Percentiles rank a stretch among this genome's conserved stretches.
These are phyloP conservation scores for Sesbania bispinosa DNA, from an alignment of 306 rosid species.

Conservation along the genomic window DNA sequence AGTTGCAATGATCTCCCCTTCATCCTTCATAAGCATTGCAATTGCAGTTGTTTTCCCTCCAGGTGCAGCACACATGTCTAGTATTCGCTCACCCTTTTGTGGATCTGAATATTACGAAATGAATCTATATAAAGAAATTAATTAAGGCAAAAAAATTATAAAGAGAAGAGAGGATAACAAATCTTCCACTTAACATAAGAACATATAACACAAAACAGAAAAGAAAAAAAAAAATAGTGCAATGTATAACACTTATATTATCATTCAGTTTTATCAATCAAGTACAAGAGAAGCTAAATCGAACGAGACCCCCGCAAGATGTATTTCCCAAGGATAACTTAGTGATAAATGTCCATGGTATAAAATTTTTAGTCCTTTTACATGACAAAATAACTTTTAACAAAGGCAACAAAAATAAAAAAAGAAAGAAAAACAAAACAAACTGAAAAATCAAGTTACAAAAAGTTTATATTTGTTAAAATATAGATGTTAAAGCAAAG, in stretches of 20 bases:
- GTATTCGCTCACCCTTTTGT: constrained; percentile 75
- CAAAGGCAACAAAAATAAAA: neutral
- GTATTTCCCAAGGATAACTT: neutral
- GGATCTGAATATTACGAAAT: constrained; percentile 59
- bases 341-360: too few relatives aligned
- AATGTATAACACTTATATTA: neutral
- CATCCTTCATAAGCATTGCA: constrained; percentile 87
- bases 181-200: neutral
- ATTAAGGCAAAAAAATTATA: neutral
- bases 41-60: constrained; percentile 98
- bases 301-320: neutral
- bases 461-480: neutral
- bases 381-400: neutral
- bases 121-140: neutral
- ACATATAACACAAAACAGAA: constrained; percentile 6
- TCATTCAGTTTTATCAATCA: constrained; percentile 14
- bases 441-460: neutral
- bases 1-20: constrained; percentile 85
- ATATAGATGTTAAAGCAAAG: neutral
- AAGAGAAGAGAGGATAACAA: constrained; percentile 4
- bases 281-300: neutral
- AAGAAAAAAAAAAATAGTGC: neutral
- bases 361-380: too few relatives aligned
- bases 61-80: constrained; percentile 99
- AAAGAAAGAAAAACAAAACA: neutral